Evolutionary conservation across 108 stramenopile species (phyloP).

Genomic region (Cyclotella sp.): DNA sequence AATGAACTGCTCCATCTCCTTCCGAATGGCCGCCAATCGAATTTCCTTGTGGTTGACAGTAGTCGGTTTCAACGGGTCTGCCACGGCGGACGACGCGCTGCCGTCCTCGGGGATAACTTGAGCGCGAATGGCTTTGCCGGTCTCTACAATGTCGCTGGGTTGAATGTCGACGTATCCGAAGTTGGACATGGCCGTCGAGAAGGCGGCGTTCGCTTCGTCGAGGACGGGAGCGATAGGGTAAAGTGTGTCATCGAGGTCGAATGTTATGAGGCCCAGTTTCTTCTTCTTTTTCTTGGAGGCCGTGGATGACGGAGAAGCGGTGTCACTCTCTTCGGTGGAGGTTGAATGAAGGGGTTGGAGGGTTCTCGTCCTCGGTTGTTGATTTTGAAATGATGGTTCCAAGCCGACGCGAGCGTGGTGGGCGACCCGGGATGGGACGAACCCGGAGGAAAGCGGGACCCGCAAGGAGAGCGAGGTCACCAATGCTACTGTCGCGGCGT

Average conservation of each 20-base stretch:
- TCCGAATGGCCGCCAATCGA: conserved; percentile 81
- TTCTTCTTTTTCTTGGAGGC: conserved; percentile 30
- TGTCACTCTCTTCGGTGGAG: conserved; percentile 38
- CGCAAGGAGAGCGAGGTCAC: conserved; percentile 26
- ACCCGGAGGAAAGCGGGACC: conserved; percentile 24
- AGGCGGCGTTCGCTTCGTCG: conserved; percentile 80
- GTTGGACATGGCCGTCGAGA: conserved; percentile 80
- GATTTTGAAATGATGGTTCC: conserved; percentile 1
- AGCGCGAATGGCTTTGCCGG: conserved; percentile 73
- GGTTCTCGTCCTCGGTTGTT: background rate
- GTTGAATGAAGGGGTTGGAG: conserved; percentile 14
- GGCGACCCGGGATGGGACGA: conserved; percentile 23
- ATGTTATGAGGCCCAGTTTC: conserved; percentile 82
- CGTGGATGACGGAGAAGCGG: conserved; percentile 34
- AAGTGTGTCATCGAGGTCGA: conserved; percentile 90
- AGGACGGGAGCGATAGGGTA: conserved; percentile 79
- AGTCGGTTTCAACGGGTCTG: conserved; percentile 40
- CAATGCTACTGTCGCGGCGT: conserved; percentile 30
- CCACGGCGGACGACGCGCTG: conserved; percentile 32
- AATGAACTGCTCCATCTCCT: conserved; percentile 83
- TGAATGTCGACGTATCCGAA: conserved; percentile 72
- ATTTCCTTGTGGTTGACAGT: conserved; percentile 82
- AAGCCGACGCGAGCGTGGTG: background rate
- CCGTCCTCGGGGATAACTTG: conserved; percentile 56
- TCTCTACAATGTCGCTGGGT: conserved; percentile 79